Conservation (phyloP, 257 asterid species). For the Dorcoceras hygrometricum region DNA sequence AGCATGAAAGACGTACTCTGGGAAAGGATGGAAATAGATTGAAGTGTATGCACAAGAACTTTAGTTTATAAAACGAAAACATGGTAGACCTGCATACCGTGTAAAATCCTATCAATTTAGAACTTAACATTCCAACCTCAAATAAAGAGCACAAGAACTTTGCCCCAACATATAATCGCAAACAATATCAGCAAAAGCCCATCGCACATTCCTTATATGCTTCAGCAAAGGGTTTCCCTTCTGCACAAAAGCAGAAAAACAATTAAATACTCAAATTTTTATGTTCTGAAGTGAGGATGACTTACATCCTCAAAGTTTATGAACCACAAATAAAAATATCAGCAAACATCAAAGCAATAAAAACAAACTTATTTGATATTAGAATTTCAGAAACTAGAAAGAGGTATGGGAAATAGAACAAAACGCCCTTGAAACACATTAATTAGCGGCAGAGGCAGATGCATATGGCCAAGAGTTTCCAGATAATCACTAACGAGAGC, state of each 20-base stretch:
- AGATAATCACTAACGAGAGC: too few relatives aligned
- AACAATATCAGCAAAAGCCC: constrained; percentile 81
- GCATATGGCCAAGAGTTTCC: neutral
- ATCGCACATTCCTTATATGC: constrained; percentile 86
- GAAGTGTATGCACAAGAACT: too few relatives aligned
- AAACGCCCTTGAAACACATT: neutral
- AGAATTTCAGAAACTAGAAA: constrained; percentile 5
- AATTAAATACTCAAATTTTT: neutral
- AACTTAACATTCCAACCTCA: constrained; percentile 51
- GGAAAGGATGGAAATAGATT: too few relatives aligned
- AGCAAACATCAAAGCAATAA: neutral
- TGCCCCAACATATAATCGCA: constrained; percentile 83
- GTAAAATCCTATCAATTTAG: constrained; percentile 11
- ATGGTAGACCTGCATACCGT: constrained; percentile 5
- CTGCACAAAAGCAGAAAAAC: constrained; percentile 45
- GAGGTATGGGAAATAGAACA: neutral
- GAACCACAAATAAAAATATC: constrained; percentile 10
- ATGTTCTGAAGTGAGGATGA: constrained; percentile 5
- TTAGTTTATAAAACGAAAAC: neutral
- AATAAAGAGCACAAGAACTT: constrained; percentile 78
- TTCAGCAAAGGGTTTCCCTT: constrained; percentile 95
- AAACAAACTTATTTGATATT: neutral
- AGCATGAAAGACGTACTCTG: neutral
- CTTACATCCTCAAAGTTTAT: neutral
- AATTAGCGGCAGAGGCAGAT: neutral